Base-by-base conservation (phyloP, 305 asterid species). In the Fraxinus xanthoxyloides region DNA sequence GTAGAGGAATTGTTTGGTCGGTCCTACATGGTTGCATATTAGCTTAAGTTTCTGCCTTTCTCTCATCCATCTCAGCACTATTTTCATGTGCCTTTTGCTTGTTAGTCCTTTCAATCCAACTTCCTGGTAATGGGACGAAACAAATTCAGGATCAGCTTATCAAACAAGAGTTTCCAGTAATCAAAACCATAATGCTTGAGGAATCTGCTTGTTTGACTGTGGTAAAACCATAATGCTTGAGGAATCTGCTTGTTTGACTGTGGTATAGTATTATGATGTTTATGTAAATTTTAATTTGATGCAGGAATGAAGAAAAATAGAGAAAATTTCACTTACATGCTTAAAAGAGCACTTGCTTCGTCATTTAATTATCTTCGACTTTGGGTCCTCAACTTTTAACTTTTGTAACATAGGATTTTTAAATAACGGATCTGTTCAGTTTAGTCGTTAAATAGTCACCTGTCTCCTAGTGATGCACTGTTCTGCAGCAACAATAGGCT, bases 71-170 rank as follows among this genome's bases (percentile, higher is more conserved):
- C 97, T 92, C 88, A 93, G 83, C 3, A 94, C 91, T 75, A 89
- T 87, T 82, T 94, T 94, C 98, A 94, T 93, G 87, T 92, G 97
- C 81, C 94, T 89, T 87, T 93, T 94, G 90, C 97, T 90, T 4
- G 90, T 67, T 36, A 94, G 88, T 10, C 97, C 97, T 89, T 88
- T 91, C 87, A 94, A 82, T 72, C 98, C 97, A 76, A 94, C 94
- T 15, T 88, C 95, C 97, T 94, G 89, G 74, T 92, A 94, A 82
- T 77, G 65, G 40, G 3, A 28, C 15, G 32, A 80, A 26, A 67
- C 28, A 40, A 2, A 65, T 40, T 48, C 56, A 46, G 7, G 56
- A 40, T 40, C 51, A 40, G 51, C 51, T 2, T 40, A 40, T 40
- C 51, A 40, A 40, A 40, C 51, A 40, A 40, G 51, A 46, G 23